Base-by-base conservation (phyloP, 108 stramenopile species). In the Skeletonema grethae region DNA sequence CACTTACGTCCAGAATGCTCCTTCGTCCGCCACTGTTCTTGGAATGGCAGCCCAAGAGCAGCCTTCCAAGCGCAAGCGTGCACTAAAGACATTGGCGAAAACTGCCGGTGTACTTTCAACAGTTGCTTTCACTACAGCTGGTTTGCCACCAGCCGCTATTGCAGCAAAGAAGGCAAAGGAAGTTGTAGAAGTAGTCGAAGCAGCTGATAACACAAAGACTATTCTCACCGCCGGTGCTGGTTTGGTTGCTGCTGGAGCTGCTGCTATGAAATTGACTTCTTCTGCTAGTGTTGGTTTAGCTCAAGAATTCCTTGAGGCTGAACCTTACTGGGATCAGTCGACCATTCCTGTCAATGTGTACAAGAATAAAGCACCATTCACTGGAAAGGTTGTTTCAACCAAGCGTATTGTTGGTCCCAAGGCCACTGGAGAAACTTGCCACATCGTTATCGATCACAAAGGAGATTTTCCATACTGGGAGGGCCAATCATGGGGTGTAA, bases 401-500 rank as follows among this genome's bases (percentile, higher is more conserved):
- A 91, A 93, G 86, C 78, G 92, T 45, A 91, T 93, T 46, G 92
- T 93, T n/a, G 92, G 92, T 15, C 82, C 87, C 29, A 70, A 91
- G 75, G 92, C 92, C 13, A 90, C 90, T 15, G 86, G 86, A 7
- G 86, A 86, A 58, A 86, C 86, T 57, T 93, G 90, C 70, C 87
- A 93, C 79, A 88, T 93, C 63, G 72, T 93, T 35, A 91, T 93
- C 67, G 89, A 86, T 57, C 90, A 91, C 85, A 69, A 84, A 35
- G 89, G 87, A n/a, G 78, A 87, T 65, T 89, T 91, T 78, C 90
- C 92, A 25, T 93, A 90, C 82, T 91, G 90, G 90, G 92, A 93
- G 80, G 92, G 92, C 31, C 92, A 93, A 77, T 90, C 89, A 4
- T 90, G 80, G 80, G 90, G 98, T 68, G 97, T 98, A 28, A 92